Percentiles rank a stretch among this genome's conserved stretches.
Conservation (phyloP, 306 rosid species). For the Morella rubra region DNA sequence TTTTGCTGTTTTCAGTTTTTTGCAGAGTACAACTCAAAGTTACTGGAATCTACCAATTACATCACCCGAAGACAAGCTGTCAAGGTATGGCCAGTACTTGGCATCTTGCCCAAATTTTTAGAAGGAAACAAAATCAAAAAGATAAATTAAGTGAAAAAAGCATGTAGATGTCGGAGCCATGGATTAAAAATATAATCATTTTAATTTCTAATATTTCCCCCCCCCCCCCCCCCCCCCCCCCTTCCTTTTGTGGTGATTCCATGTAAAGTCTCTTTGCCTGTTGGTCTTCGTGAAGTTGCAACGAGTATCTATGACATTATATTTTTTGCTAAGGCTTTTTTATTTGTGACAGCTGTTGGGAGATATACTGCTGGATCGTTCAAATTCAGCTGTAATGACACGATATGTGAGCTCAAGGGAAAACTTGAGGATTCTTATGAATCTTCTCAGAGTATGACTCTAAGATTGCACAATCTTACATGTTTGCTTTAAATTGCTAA, state of each 20-base stretch:
- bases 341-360: constrained; percentile 77
- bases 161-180: constrained; percentile 13
- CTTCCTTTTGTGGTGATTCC: neutral
- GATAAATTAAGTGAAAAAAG: constrained; percentile 14
- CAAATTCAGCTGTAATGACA: constrained; percentile 95
- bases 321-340: constrained; percentile 29
- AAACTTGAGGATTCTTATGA: constrained; percentile 95
- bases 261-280: neutral
- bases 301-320: constrained; percentile 14
- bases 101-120: constrained; percentile 12
- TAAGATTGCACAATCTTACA: constrained; percentile 23
- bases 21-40: constrained; percentile 85
- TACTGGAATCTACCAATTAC: constrained; percentile 89
- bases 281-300: constrained; percentile 7
- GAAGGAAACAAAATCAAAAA: neutral
- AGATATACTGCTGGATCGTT: constrained; percentile 90
- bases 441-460: constrained; percentile 81
- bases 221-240: no score
- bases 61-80: constrained; percentile 97
- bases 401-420: constrained; percentile 97
- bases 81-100: constrained; percentile 55
- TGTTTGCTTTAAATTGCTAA: neutral
- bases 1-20: constrained; percentile 64
- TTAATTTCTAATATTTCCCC: neutral
- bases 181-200: constrained; percentile 17